Evolutionary conservation across 78 protist species (phyloP).

Genomic region (Emiliania huxleyi): DNA sequence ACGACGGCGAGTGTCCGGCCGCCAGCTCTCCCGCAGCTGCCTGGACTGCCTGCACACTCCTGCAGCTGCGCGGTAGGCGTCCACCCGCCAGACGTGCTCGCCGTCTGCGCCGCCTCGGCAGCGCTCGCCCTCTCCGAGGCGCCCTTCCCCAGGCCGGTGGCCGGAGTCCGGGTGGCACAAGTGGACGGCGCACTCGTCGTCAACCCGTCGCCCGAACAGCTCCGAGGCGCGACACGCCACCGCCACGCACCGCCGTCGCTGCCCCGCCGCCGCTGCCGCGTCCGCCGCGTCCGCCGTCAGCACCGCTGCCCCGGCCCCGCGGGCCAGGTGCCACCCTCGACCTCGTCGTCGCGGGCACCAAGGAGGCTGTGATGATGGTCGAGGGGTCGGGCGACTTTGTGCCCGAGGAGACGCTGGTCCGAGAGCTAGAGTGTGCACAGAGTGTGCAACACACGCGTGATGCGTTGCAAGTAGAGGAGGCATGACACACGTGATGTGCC

Average conservation of each 20-base stretch:
- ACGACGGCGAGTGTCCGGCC: background rate
- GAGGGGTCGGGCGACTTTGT: background rate
- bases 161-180: background rate
- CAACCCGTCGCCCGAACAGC: background rate
- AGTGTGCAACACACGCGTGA: too few relatives aligned
- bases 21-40: too few relatives aligned
- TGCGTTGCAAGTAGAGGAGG: too few relatives aligned
- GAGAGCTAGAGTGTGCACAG: too few relatives aligned
- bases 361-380: background rate
- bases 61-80: too few relatives aligned
- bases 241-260: too few relatives aligned
- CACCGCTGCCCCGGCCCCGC: too few relatives aligned
- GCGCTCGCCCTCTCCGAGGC: constrained; percentile 17
- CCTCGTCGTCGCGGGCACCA: constrained; percentile 5
- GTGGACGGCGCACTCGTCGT: background rate
- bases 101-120: background rate
- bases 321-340: background rate
- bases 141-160: background rate
- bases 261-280: too few relatives aligned
- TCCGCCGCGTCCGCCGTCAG: too few relatives aligned
- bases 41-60: too few relatives aligned
- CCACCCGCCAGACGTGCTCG: background rate
- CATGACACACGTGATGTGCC: too few relatives aligned
- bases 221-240: too few relatives aligned
- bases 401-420: background rate